phyloP scores from a whole-genome alignment of 2,329 filamentous ascomycete species.

The Bipolaris victoriae region DNA sequence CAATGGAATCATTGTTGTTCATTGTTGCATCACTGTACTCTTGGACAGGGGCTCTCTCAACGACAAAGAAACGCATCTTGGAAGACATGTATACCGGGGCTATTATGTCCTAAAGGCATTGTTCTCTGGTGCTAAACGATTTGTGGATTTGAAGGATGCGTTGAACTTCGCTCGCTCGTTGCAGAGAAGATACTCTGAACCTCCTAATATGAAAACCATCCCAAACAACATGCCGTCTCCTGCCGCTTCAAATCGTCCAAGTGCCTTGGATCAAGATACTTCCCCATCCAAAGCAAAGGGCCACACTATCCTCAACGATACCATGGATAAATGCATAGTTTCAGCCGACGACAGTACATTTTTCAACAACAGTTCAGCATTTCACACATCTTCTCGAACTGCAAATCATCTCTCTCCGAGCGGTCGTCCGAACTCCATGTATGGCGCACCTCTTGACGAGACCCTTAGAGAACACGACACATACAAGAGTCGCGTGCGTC shows the following conservation, averaged over 20 bases:
- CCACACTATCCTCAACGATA: background rate
- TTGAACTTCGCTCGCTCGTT: no score
- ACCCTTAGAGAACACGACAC: background rate
- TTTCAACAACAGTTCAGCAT: background rate
- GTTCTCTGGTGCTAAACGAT: background rate
- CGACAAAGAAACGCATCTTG: background rate
- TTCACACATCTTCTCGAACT: background rate
- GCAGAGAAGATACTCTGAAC: background rate
- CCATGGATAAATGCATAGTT: background rate
- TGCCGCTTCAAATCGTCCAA: background rate
- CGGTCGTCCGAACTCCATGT: background rate
- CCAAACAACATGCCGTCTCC: background rate
- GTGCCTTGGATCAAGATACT: background rate
- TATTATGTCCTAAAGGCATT: background rate
- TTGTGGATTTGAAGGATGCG: no score
- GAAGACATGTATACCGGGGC: background rate
- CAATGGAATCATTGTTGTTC: background rate
- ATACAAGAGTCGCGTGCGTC: constrained; percentile 4
- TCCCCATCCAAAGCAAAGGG: background rate
- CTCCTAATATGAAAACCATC: background rate
- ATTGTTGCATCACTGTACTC: background rate
- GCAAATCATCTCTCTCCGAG: background rate
- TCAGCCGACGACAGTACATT: background rate
- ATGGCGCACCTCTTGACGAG: background rate
- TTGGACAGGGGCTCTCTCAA: background rate